These are phyloP conservation scores for Closterium sp. DNA, from an alignment of 139 green algal species.

Conservation along the genomic window DNA sequence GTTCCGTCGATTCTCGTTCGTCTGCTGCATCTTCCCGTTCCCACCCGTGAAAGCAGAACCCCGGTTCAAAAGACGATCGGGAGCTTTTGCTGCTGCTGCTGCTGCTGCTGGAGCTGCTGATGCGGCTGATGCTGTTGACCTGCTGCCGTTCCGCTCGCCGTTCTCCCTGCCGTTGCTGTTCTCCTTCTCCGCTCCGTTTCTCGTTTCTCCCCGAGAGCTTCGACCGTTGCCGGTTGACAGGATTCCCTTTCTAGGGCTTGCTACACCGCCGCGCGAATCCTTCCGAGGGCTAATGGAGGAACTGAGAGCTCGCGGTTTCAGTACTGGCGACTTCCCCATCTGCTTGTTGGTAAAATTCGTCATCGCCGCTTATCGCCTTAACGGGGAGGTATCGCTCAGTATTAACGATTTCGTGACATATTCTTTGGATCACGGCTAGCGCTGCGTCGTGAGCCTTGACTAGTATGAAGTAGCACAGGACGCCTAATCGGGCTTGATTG, in stretches of 20 bases:
- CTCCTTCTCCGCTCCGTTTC: neutral
- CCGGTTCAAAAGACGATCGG: neutral
- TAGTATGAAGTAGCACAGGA: too few relatives aligned
- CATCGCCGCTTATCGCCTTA: neutral
- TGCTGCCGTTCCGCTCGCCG: neutral
- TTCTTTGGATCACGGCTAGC: too few relatives aligned
- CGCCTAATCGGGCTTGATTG: too few relatives aligned
- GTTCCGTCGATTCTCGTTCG: neutral
- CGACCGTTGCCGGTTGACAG: neutral
- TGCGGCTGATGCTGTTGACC: neutral
- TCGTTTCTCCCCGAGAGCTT: neutral
- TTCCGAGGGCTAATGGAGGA: neutral
- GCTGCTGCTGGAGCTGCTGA: too few relatives aligned
- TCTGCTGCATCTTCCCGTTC: neutral
- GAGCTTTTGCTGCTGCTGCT: neutral
- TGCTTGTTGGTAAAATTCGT: neutral
- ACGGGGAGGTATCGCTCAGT: neutral
- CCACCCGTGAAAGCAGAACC: neutral
- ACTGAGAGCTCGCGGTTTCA: neutral
- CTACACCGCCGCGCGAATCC: neutral
- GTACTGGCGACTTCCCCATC: neutral
- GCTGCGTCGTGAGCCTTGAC: too few relatives aligned
- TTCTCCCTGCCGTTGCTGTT: neutral
- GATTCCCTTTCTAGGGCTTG: neutral
- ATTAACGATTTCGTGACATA: neutral